Evolutionary conservation across 768 basidiomycete genomes (phyloP).

Genomic region (Tylopilus intermedius): DNA sequence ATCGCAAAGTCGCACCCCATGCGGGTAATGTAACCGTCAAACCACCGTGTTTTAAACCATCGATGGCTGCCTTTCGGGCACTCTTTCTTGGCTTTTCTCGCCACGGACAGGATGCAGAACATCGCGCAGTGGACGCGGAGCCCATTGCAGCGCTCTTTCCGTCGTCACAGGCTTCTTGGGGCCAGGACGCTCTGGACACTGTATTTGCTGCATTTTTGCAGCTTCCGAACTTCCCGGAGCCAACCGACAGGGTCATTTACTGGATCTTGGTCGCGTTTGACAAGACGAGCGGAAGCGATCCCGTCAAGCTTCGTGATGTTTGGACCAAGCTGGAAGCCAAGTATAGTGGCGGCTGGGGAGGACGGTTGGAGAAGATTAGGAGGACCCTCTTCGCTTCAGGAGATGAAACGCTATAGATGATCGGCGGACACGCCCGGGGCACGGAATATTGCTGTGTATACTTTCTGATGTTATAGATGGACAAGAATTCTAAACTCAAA

Average conservation of each 20-base stretch:
- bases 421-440: not conserved
- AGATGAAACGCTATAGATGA: slow-evolving; percentile 3
- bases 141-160: slow-evolving; percentile 5
- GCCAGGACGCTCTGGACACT: slow-evolving; percentile 46
- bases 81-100: slow-evolving; percentile 73
- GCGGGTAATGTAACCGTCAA: slow-evolving; percentile 25
- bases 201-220: slow-evolving; percentile 61
- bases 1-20: slow-evolving; percentile 34
- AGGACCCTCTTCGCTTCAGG: slow-evolving; percentile 30
- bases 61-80: slow-evolving; percentile 56
- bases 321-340: slow-evolving; percentile 54
- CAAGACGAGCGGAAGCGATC: slow-evolving; percentile 52
- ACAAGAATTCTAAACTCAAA: not conserved
- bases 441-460: not conserved
- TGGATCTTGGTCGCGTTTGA: slow-evolving; percentile 68
- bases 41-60: slow-evolving; percentile 37
- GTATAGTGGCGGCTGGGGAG: slow-evolving; percentile 45
- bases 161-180: slow-evolving; percentile 40
- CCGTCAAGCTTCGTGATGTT: slow-evolving; percentile 45
- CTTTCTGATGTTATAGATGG: slow-evolving; percentile 4
- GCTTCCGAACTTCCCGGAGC: slow-evolving; percentile 42
- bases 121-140: not conserved
- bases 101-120: slow-evolving; percentile 39
- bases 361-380: slow-evolving; percentile 42
- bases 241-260: slow-evolving; percentile 48